Base-by-base conservation (phyloP, 1,139 yeast genomes). In the Yamadazyma conglobata region DNA sequence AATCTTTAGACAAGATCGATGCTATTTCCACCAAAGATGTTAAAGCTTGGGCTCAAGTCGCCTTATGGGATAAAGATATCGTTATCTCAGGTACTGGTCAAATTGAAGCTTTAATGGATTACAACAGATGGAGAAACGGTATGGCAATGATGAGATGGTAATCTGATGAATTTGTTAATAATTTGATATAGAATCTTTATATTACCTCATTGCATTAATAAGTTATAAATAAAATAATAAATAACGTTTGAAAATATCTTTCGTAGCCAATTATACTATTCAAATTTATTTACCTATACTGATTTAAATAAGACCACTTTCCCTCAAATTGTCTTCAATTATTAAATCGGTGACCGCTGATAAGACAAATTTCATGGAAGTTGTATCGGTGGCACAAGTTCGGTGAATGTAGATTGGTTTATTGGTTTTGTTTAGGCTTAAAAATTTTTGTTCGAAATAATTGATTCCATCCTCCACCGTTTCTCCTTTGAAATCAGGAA, bases 371-470 rank as follows among this genome's bases (percentile, higher is more conserved):
- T 76, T 74, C 96, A 89, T 89, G 16, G 86, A 72, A 33, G 74
- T 69, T 0, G 95, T 78, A 55, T 93, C 98, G 0, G 98, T 91
- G 2, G 99, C 99, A 62, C 96, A 88, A 1, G 98, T 93, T 43
- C 89, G 65, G 58, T 88, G 96, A 16, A 87, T 82, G 54, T 93
- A 93, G 19, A 89, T 76, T 5, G 89, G 91, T 50, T 83, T 81
- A 31, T 74, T 71, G 2, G 82, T 67, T 35, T 76, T 64, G 52
- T 85, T 85, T 44, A 82, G 54, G 34, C 74, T 65, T 35, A 80
- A 53, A 40, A 85, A 81, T 29, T 77, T 61, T 22, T 66, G 66
- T 44, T 84, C 91, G 54, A 85, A 83, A 47, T 75, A 84, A 42
- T 70, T 70, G 14, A 79, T 53, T 2, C 84, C 86, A 25, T 76